A percentile compares a stretch with the other conserved stretches of the same genome.
phyloP scores from a whole-genome alignment of 352 stramenopile species.

The Pythium pyrilobum region DNA sequence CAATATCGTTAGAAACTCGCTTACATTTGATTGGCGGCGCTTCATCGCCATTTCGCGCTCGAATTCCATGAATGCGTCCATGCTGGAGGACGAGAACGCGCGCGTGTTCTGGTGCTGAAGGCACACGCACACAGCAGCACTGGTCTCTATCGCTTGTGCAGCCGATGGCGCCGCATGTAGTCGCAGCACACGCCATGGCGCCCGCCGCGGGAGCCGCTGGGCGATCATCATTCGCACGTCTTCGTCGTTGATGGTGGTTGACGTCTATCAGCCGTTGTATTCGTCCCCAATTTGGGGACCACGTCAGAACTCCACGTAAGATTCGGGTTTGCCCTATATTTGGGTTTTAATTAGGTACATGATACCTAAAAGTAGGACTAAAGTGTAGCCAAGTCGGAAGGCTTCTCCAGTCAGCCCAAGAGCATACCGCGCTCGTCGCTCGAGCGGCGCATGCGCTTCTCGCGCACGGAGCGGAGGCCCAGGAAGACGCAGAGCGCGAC shows the following conservation, averaged over 20 bases:
- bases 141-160: neutral
- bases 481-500: slow-evolving; percentile 46
- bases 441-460: slow-evolving; percentile 14
- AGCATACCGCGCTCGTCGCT: slow-evolving; percentile 19
- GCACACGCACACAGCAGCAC: neutral
- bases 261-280: slow-evolving; percentile 17
- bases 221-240: too few species aligned
- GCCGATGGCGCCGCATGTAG: neutral
- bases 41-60: slow-evolving; percentile 79
- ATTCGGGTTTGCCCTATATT: slow-evolving; percentile 8
- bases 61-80: slow-evolving; percentile 85
- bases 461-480: slow-evolving; percentile 34
- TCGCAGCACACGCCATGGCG: slow-evolving; percentile 16
- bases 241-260: neutral
- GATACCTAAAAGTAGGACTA: slow-evolving; percentile 7
- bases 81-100: slow-evolving; percentile 31
- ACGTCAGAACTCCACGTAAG: slow-evolving; percentile 2
- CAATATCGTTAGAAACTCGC: neutral
- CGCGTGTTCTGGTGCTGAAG: neutral
- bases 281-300: too few species aligned
- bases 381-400: slow-evolving; percentile 18
- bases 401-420: slow-evolving; percentile 15
- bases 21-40: slow-evolving; percentile 23
- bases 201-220: slow-evolving; percentile 7
- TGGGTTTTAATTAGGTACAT: slow-evolving; percentile 3